Base-by-base conservation (phyloP, 495 filamentous ascomycete species). In the Thermochaetoides thermophila region DNA sequence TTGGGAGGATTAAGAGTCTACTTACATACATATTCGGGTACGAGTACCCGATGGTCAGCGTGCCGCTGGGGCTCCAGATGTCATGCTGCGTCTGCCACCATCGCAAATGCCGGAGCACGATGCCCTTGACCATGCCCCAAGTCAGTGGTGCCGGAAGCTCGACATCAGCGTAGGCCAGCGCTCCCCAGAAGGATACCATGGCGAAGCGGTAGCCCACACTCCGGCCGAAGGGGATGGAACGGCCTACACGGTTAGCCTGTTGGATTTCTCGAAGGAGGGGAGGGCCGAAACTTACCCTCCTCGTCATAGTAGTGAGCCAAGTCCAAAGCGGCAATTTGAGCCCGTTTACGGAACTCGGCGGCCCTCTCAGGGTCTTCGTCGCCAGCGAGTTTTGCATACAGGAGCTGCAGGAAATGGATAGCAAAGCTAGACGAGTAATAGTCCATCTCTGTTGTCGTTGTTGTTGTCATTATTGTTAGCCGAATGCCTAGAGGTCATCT, bases 351-450 rank as follows among this genome's bases (percentile, higher is more conserved):
- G 54, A 82, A 86, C 49, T 78, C 71, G 25, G 71, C 71, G n/a
- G 74, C 70, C 11, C 77, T 68, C 13, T 54, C 58, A 1, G 73
- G 72, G 37, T 86, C 80, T 21, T 73, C 71, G 8, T 76, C 68
- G 2, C 64, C 78, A 5, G 75, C 77, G 4, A 84, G 50, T 29
- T 78, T 78, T n/a, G 76, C 65, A 50, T 84, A 86, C 0, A 84
- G 61, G 0, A 86, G 62, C 44, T 84, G 78, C 5, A 83, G 53
- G 49, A 78, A 82, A 40, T 84, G 78, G 42, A 84, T 84, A 3
- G 78, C 81, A 46, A 83, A 84, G 32, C 72, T 76, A 8, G 79
- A 80, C 13, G 78, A 84, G 46, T 84, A 84, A 46, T 84, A 84
- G 47, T 84, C 81, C 71, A 84, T 78, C 47, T 84, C 62, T 66